These are phyloP conservation scores for Kwoniella dendrophila DNA, from an alignment of 768 basidiomycete species.

Conservation along the genomic window DNA sequence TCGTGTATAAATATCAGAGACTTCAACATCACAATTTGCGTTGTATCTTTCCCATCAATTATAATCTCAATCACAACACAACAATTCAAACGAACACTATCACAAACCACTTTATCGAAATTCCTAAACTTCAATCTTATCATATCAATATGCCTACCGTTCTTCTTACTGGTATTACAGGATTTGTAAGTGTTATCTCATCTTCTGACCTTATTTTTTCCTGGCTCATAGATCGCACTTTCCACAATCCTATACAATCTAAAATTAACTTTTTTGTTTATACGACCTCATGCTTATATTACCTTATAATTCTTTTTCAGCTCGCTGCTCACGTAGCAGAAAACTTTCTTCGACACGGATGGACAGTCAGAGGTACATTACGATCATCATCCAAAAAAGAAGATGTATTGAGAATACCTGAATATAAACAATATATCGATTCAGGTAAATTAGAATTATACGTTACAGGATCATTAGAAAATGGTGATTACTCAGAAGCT, in stretches of 20 bases:
- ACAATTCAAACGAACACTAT: neutral
- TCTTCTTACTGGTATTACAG: slow-evolving; percentile 44
- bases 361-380: slow-evolving; percentile 45
- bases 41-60: neutral
- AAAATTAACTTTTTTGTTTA: too few species aligned
- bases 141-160: slow-evolving; percentile 34
- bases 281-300: neutral
- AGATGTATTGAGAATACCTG: slow-evolving; percentile 24
- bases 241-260: neutral
- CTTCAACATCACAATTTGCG: neutral
- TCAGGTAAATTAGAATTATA: slow-evolving; percentile 28
- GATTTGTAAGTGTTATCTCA: slow-evolving; percentile 30
- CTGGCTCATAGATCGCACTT: neutral
- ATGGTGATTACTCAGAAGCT: slow-evolving; percentile 37
- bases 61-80: neutral
- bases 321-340: slow-evolving; percentile 41
- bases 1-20: too few species aligned
- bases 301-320: neutral
- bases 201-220: neutral
- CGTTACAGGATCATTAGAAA: slow-evolving; percentile 37
- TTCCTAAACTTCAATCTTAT: too few species aligned
- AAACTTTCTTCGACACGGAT: slow-evolving; percentile 36
- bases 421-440: slow-evolving; percentile 27
- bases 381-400: slow-evolving; percentile 34
- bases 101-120: neutral